phyloP scores from a whole-genome alignment of 768 basidiomycete genomes.

The Tricholomella constricta region DNA sequence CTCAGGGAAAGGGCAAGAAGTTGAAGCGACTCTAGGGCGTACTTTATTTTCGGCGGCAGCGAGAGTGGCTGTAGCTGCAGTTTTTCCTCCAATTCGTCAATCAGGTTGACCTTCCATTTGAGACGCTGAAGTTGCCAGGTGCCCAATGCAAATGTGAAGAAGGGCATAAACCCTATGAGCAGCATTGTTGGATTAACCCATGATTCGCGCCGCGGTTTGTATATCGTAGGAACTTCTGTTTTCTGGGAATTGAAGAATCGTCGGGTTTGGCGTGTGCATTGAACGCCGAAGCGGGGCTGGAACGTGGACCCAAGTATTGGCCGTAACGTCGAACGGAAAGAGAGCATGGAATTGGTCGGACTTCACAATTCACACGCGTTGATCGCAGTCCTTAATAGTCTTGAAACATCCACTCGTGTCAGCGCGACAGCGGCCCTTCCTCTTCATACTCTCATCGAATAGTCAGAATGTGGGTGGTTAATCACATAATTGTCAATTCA shows the following conservation, averaged over 20 bases:
- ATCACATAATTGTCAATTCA: not conserved
- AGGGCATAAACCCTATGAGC: slow-evolving; percentile 80
- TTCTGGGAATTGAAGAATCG: slow-evolving; percentile 14
- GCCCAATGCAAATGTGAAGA: slow-evolving; percentile 89
- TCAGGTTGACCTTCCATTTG: slow-evolving; percentile 92
- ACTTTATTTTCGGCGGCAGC: slow-evolving; percentile 90
- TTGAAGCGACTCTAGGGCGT: slow-evolving; percentile 23
- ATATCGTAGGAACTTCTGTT: slow-evolving; percentile 45
- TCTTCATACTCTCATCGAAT: slow-evolving; percentile 3
- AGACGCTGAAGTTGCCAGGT: slow-evolving; percentile 93
- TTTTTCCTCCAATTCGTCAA: slow-evolving; percentile 93
- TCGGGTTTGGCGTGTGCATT: slow-evolving; percentile 5
- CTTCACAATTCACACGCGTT: slow-evolving; percentile 19
- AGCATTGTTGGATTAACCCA: slow-evolving; percentile 73
- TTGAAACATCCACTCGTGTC: slow-evolving; percentile 4
- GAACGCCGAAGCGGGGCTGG: not conserved
- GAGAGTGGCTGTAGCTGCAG: slow-evolving; percentile 74
- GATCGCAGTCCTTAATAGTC: slow-evolving; percentile 8
- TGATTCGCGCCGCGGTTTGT: slow-evolving; percentile 59
- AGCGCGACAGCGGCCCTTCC: not conserved
- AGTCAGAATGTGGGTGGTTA: slow-evolving; percentile 16
- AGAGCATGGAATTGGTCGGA: slow-evolving; percentile 9
- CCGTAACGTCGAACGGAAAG: slow-evolving; percentile 14
- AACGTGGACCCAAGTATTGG: slow-evolving; percentile 1
- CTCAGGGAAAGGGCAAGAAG: slow-evolving; percentile 17